Conservation (phyloP, 495 filamentous ascomycete species). For the Aspergillus saccharolyticus region DNA sequence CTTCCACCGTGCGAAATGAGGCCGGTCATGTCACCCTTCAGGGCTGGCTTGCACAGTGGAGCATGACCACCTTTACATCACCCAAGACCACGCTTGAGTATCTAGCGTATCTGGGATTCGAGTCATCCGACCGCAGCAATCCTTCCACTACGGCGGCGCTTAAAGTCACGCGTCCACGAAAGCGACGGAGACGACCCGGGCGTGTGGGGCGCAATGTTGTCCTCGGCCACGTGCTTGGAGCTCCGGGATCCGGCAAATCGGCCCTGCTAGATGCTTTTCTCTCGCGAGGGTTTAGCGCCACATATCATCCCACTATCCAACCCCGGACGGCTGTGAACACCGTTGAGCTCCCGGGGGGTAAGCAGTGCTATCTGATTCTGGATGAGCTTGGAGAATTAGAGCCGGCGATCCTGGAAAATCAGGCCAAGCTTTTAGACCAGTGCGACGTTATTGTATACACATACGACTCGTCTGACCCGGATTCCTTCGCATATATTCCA, state of each 20-base stretch:
- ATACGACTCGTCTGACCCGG: slow-evolving; percentile 93
- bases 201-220: slow-evolving; percentile 94
- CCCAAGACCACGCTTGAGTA: slow-evolving; percentile 94
- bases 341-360: slow-evolving; percentile 91
- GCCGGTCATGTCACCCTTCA: slow-evolving; percentile 93
- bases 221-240: slow-evolving; percentile 87
- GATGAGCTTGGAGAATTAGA: slow-evolving; percentile 95
- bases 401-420: slow-evolving; percentile 87
- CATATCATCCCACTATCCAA: slow-evolving; percentile 93
- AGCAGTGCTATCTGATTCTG: slow-evolving; percentile 94
- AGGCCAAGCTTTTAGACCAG: slow-evolving; percentile 80
- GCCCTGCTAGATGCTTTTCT: slow-evolving; percentile 87
- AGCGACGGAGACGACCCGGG: slow-evolving; percentile 70
- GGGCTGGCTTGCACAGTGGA: slow-evolving; percentile 98
- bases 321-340: slow-evolving; percentile 91
- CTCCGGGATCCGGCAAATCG: slow-evolving; percentile 78
- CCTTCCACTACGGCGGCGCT: slow-evolving; percentile 73
- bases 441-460: slow-evolving; percentile 93
- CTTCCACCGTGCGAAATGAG: slow-evolving; percentile 90
- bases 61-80: slow-evolving; percentile 96
- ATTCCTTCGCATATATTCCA: slow-evolving; percentile 88
- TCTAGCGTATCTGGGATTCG: slow-evolving; percentile 90
- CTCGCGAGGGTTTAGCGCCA: slow-evolving; percentile 74
- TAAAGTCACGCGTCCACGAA: slow-evolving; percentile 86
- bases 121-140: slow-evolving; percentile 58